Evolutionary conservation across 2,329 filamentous ascomycete genomes (phyloP).

Genomic region (Malbranchea zuffiana): DNA sequence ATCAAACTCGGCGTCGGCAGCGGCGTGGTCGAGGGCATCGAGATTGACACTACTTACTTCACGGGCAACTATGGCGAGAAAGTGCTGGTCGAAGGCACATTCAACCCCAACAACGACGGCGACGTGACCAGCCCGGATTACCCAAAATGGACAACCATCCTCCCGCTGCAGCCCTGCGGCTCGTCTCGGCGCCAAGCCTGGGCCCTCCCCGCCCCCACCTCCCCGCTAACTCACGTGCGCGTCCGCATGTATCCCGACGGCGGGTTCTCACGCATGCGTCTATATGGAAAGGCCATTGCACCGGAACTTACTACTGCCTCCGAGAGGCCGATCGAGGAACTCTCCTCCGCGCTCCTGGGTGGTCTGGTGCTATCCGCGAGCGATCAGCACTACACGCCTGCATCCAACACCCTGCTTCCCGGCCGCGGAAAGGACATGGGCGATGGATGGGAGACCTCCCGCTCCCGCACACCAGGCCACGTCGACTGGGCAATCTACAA

Average conservation of each 20-base stretch:
- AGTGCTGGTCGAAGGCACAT: conserved; percentile 30
- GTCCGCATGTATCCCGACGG: conserved; percentile 39
- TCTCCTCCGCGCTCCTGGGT: conserved; percentile 32
- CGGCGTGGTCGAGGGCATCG: conserved; percentile 32
- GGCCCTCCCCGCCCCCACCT: conserved; percentile 24
- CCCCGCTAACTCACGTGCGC: conserved; percentile 34
- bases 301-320: conserved; percentile 17
- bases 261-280: conserved; percentile 33
- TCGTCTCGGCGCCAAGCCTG: conserved; percentile 35
- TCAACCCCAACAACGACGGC: conserved; percentile 19
- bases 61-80: conserved; percentile 38
- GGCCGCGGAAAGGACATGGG: conserved; percentile 37
- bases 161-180: conserved; percentile 30
- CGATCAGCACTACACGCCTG: conserved; percentile 34
- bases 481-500: conserved; percentile 34
- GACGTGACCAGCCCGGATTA: conserved; percentile 25
- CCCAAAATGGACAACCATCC: conserved; percentile 30
- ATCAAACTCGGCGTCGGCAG: conserved; percentile 45
- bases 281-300: conserved; percentile 35
- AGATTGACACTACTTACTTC: conserved; percentile 37
- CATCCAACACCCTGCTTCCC: conserved; percentile 32
- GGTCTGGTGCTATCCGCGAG: conserved; percentile 32
- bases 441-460: conserved; percentile 36
- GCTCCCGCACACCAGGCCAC: conserved; percentile 30
- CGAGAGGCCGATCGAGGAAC: conserved; percentile 24